Base-by-base conservation (phyloP, 1,139 yeast species). In the Pichia sp. region DNA sequence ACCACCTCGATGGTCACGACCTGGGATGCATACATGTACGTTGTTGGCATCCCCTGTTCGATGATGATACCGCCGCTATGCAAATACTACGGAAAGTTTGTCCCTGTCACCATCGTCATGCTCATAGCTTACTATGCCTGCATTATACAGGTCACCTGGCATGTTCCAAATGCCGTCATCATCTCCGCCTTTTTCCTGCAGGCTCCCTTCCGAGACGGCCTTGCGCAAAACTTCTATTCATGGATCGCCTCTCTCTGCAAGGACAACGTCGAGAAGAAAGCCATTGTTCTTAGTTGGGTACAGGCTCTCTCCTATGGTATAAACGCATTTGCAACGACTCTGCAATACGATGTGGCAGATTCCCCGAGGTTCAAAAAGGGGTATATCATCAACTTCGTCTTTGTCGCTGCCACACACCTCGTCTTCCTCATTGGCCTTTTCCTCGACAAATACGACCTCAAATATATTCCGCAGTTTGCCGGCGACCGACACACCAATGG, bases 241-340 rank as follows among this genome's bases (percentile, higher is more conserved):
- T 80, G 83, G 84, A 71, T 78, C 21, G 79, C 62, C 60, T 77
- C 48, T 54, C 74, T 49, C 57, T 79, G 44, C 66, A 68, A 31
- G 60, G 69, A 43, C 77, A 78, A 60, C 78, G 75, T 60, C 68
- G 75, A 72, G 74, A 77, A 62, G 64, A 83, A 56, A 72, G 76
- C 61, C 54, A 70, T 79, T 48, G 70, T 75, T 19, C 77, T 79
- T 21, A 79, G 76, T 2, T 57, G 68, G 41, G 77, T 81, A 13
- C 79, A 79, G 59, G 72, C 74, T 9, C 64, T 76, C 43, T 80
- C 82, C 0, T 79, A 79, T 58, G 78, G 75, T 2, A 74, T 79
- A 0, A 71, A 73, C 16, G 78, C 82, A 1, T 76, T 74, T 54
- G 64, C 68, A 9, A 73, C 73, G 10, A 71, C 77, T 48, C 64